Percentiles rank a stretch among this genome's conserved stretches.
Conservation (phyloP, 2,329 filamentous ascomycete species). For the Beauveria scarabaeidicola region DNA sequence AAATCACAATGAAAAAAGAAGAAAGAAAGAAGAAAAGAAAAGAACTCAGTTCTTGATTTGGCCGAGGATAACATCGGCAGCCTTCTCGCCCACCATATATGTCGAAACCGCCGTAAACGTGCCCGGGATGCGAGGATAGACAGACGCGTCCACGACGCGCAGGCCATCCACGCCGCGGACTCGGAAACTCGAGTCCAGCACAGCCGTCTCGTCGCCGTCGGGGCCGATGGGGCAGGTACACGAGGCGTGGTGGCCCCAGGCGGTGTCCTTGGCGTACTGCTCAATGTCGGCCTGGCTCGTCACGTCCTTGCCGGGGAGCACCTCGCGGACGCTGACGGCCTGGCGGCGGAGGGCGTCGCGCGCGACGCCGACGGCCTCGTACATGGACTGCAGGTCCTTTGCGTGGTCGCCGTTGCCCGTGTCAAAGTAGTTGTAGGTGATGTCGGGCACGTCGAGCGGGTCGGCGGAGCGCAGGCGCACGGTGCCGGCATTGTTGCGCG, state of each 20-base stretch:
- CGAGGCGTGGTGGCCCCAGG: constrained; percentile 27
- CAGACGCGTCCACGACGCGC: constrained; percentile 37
- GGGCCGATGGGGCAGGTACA: constrained; percentile 26
- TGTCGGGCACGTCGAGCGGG: constrained; percentile 54
- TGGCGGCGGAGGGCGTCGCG: constrained; percentile 31
- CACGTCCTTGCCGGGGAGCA: constrained; percentile 15
- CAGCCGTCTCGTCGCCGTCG: constrained; percentile 26
- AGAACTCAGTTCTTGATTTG: neutral
- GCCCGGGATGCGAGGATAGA: constrained; percentile 31
- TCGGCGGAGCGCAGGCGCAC: constrained; percentile 53
- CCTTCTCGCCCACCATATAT: constrained; percentile 26
- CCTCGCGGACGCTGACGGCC: constrained; percentile 15
- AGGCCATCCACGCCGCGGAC: constrained; percentile 37
- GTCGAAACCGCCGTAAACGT: constrained; percentile 26
- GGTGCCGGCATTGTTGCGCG: constrained; percentile 52
- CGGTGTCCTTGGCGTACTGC: constrained; percentile 22
- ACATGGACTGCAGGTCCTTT: constrained; percentile 43
- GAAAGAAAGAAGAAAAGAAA: neutral
- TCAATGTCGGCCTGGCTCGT: constrained; percentile 14
- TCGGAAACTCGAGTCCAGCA: constrained; percentile 40
- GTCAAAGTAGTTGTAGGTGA: constrained; percentile 55
- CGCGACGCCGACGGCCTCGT: constrained; percentile 46
- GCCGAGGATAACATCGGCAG: constrained; percentile 22
- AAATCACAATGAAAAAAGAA: neutral
- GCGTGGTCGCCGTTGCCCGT: constrained; percentile 37